These are phyloP conservation scores for Cicer bijugum DNA, from an alignment of 306 rosid genomes.

Conservation along the genomic window DNA sequence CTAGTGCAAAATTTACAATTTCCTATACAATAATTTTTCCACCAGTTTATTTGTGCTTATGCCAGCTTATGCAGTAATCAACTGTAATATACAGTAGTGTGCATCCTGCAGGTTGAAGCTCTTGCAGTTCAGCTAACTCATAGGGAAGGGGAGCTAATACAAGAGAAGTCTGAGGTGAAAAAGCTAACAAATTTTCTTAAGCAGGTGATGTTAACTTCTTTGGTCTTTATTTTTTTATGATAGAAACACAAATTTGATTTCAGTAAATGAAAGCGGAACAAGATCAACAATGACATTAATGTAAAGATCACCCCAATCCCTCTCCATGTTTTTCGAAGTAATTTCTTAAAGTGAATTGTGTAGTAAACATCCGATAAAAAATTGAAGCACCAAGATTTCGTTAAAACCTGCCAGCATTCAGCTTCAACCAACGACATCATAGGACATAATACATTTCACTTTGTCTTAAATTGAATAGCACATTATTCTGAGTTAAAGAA, in stretches of 20 bases:
- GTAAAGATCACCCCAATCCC: conserved; percentile 20
- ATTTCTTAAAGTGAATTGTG: not conserved
- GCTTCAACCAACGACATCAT: conserved; percentile 8
- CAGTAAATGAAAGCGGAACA: conserved; percentile 19
- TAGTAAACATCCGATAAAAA: not conserved
- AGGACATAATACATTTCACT: not conserved
- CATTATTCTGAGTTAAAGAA: too few species aligned
- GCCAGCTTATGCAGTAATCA: conserved; percentile 4
- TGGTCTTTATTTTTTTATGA: conserved; percentile 1
- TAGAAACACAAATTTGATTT: not conserved
- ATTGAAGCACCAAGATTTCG: conserved; percentile 1
- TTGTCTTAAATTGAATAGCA: too few species aligned
- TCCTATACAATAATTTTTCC: not conserved
- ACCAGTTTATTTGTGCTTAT: conserved; percentile 10
- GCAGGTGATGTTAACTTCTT: conserved; percentile 65
- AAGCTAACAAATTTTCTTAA: conserved; percentile 93
- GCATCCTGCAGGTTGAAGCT: conserved; percentile 64
- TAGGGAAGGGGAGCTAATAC: conserved; percentile 69
- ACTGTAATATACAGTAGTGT: not conserved
- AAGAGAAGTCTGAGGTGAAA: conserved; percentile 96
- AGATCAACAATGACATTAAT: not conserved
- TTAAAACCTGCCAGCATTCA: not conserved
- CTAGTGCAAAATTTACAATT: not conserved
- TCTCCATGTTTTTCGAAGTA: not conserved
- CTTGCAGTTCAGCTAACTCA: conserved; percentile 90